Base-by-base conservation (phyloP, 225 moss, liverwort and hornwort species). In the Thuidium tamariscinum region DNA sequence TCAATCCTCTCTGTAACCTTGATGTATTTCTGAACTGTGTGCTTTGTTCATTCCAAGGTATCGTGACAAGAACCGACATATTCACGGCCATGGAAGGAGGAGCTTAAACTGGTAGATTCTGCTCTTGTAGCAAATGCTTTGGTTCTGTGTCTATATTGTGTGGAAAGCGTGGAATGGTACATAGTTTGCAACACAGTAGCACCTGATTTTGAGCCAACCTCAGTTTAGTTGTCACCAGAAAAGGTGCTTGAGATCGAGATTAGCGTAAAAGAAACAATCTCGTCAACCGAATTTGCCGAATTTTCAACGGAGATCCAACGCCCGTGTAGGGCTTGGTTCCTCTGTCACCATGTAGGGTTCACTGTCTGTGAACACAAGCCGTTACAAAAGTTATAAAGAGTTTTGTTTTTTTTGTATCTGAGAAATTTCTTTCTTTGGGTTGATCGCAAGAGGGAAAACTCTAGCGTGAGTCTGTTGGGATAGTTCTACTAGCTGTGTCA, bases 61-160 rank as follows among this genome's bases (percentile, higher is more conserved):
- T 97, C 16, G 95, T 97, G 70, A 96, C 96, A 49, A 95, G 96
- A 87, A 97, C 95, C 67, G 95, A 97, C 87, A 97, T 97, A 42
- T 97, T 97, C 83, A 95, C 91, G 29, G 95, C 95, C 19, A 62
- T 97, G 86, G 95, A 93, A 84, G 90, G 91, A 80, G 76, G 64
- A 61, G 87, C 20, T 67, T 91, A 67, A 85, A 78, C 46, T 63
- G 79, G 55, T 77, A 67, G 86, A 89, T 55, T 77, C 68, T 72
- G 68, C 68, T 81, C 70, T 78, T n/a, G 72, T 18, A 89, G 78
- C 48, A n/a, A 82, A 65, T 88, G 46, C 36, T 65, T 44, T 46
- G 76, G 41, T 78, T 26, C 39, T 72, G 55, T 80, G 79, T 76
- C 51, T 65, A 84, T 79, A 80, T 74, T 56, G 75, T 62, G 83